Percentiles rank a stretch among this genome's conserved stretches.
Evolutionary conservation across 1,139 yeast genomes (phyloP).

Genomic region (Suhomyces taliae): DNA sequence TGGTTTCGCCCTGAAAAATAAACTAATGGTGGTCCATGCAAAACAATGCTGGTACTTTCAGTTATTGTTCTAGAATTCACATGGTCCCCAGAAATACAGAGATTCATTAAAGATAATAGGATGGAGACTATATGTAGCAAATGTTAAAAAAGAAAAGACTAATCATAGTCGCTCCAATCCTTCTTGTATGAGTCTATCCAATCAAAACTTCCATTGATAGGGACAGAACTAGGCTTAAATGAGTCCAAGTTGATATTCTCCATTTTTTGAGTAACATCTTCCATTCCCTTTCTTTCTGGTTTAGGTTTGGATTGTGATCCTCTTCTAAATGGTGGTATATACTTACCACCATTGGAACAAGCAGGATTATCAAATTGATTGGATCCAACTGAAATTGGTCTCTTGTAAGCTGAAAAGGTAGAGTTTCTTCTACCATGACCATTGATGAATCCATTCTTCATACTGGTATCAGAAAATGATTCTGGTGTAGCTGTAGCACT

Average conservation of each 20-base stretch:
- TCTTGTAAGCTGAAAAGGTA: constrained; percentile 5
- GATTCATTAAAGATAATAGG: no score
- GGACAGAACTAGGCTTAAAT: constrained; percentile 40
- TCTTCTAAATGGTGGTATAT: constrained; percentile 71
- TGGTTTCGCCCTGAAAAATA: background rate
- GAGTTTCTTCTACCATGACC: constrained; percentile 11
- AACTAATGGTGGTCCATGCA: background rate
- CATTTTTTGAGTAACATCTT: constrained; percentile 10
- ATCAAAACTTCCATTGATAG: constrained; percentile 35
- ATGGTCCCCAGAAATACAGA: no score
- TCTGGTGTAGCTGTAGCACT: constrained; percentile 13
- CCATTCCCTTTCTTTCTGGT: constrained; percentile 10
- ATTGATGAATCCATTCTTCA: constrained; percentile 1
- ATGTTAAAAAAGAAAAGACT: background rate
- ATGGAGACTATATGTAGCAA: no score
- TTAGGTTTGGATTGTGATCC: constrained; percentile 28
- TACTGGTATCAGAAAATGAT: constrained; percentile 6
- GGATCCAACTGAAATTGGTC: constrained; percentile 16
- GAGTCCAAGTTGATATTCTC: constrained; percentile 16
- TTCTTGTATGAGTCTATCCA: constrained; percentile 39
- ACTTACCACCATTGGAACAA: constrained; percentile 50
- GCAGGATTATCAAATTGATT: constrained; percentile 4
- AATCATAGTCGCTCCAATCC: constrained; percentile 38
- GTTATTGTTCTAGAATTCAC: no score
- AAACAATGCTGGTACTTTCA: no score